Evolutionary conservation across 2,329 filamentous ascomycete species (phyloP), one percentile per base, ranked within the genome.

Genomic region (Aspergillus pseudotamarii): DNA sequence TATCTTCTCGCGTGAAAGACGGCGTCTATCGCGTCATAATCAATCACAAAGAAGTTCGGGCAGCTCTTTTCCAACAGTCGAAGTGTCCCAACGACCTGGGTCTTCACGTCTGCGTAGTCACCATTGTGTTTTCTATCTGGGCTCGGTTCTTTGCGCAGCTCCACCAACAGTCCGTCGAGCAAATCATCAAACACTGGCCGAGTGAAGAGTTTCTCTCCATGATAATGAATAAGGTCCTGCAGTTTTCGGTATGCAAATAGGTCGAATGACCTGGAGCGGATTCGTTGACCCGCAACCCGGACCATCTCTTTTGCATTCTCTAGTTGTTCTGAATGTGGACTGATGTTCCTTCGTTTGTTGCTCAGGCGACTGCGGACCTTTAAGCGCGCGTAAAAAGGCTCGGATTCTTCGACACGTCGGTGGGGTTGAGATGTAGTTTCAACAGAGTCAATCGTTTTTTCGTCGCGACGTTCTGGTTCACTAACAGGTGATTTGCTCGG

Each of bases 201-300:
- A 32, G 30, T n/a, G 26, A 51, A 32, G 14, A 51, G 26, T n/a
- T 32, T 32, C 26, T n/a, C 48, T 9, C 28, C 48, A 12, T 51
- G 48, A 12, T n/a, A 32, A 19, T 76, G 72, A 64, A 81, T 76
- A 19, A 81, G 65, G 5, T 72, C 72, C 62, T 81, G 79, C 6
- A 82, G 66, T 62, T 80, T 80, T 9, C 79, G 75, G 62, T 80
- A 81, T 30, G 77, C 79, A 45, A 76, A 75, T 23, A 80, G 75
- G 58, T 80, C 79, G 64, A 81, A 75, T 3, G 69, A 71, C 30
- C 73, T 72, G 0, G 74, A 70, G 23, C 67, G 69, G 34, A 81
- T 79, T 32, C 75, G 48, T n/a, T 51, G 48, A 9, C 28, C 19
- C 16, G 48, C 48, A 32, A 51, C 26, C 28, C 48, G 28, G 28